These are phyloP conservation scores for Croton setiger DNA, from an alignment of 441 rosid genomes.

Conservation along the genomic window DNA sequence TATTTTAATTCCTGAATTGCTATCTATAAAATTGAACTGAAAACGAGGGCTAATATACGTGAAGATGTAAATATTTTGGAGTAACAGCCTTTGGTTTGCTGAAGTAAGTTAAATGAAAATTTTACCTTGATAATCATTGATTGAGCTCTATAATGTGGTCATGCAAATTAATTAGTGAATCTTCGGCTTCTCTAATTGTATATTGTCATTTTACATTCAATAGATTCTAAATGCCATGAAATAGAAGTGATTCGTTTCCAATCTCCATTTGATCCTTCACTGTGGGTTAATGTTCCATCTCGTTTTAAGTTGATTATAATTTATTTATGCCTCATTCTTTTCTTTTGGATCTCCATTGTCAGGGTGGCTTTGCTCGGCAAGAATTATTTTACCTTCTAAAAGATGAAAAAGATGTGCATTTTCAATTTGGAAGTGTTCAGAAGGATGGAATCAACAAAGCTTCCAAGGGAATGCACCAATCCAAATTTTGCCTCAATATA, in stretches of 20 bases:
- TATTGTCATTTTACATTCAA: not conserved
- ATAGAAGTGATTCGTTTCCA: not conserved
- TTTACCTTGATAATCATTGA: not conserved
- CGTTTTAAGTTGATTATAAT: not conserved
- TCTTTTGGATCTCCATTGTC: slow-evolving; percentile 15
- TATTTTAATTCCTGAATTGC: not conserved
- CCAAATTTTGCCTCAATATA: slow-evolving; percentile 93
- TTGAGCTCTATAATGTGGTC: not conserved
- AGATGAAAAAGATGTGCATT: slow-evolving; percentile 87
- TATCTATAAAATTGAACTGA: not conserved
- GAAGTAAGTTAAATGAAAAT: not conserved
- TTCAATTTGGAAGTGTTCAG: slow-evolving; percentile 79
- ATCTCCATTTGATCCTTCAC: not conserved
- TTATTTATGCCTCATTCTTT: slow-evolving; percentile 4
- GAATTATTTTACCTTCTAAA: slow-evolving; percentile 77
- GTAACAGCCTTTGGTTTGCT: not conserved
- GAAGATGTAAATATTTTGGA: no score
- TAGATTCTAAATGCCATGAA: not conserved
- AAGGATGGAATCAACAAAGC: slow-evolving; percentile 71
- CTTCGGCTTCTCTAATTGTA: not conserved
- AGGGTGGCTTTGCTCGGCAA: slow-evolving; percentile 89
- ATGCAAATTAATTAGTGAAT: not conserved
- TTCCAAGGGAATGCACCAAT: slow-evolving; percentile 72
- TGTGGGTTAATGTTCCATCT: not conserved
- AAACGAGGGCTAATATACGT: not conserved